Evolutionary conservation across 345 rosid genomes (phyloP), one percentile per base, ranked within the genome.

Genomic region (Ailanthus altissimus): DNA sequence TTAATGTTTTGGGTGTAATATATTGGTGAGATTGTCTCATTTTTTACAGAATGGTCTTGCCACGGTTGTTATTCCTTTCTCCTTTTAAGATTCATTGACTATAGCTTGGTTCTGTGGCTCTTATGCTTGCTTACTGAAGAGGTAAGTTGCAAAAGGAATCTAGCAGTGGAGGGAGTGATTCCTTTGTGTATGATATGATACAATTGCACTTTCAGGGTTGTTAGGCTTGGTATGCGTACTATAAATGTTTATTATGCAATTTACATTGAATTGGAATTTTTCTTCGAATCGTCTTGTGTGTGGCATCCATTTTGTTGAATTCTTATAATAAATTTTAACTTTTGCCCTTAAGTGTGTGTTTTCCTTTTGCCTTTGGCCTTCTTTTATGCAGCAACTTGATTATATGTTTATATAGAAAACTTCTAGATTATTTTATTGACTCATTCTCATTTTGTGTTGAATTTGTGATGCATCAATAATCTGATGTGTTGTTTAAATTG

Each of bases 131-230:
- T 28, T 47, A 21, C 11, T 61, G 59, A 74, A 60, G 67, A n/a
- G 49, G 49, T 74, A 50, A 46, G 47, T 47, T 73, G 57, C 54
- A 20, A 36, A 26, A 60, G 67, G 45, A 61, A 61, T 60, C n/a
- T 40, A 9, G 20, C 40, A 23, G 6, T 58, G 53, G 11, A 51
- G 15, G 59, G 45, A 61, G 45, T 18, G 26, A 65, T 61, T 47
- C 54, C 28, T 45, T 43, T 72, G 23, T 72, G 38, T 21, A 21
- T 42, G 14, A 43, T 15, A 60, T 9, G 23, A 13, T 16, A 71
- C 18, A 26, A 21, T 54, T 7, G 2, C 11, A 72, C 50, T 72
- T 25, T 15, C 42, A 15, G 10, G 23, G 25, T 32, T 9, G 18
- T 10, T 60, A 16, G n/a, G 58, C 58, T 74, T 47, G 23, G 42